Percentiles rank a stretch among this genome's conserved stretches.
Conservation (phyloP, 768 basidiomycete genomes). For the Trametes cinnabarina region DNA sequence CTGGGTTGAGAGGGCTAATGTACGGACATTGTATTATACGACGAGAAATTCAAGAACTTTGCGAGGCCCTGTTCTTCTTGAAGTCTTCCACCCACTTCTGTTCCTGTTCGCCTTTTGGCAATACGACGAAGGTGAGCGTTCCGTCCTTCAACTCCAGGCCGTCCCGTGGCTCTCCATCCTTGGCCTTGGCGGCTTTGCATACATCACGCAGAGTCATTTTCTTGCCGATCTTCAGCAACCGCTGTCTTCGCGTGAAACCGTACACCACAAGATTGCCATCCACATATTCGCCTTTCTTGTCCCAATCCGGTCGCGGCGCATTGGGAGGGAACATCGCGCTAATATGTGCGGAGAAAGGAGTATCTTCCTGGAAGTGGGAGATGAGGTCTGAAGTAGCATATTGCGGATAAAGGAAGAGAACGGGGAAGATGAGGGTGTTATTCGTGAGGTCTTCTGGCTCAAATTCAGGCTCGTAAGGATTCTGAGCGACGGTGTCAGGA, state of each 20-base stretch:
- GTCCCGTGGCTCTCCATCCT: constrained; percentile 60
- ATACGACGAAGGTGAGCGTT: constrained; percentile 73
- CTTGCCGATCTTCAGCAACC: constrained; percentile 87
- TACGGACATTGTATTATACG: background rate
- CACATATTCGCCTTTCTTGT: constrained; percentile 63
- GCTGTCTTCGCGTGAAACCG: constrained; percentile 71
- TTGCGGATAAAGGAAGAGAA: constrained; percentile 92
- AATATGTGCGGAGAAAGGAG: constrained; percentile 77
- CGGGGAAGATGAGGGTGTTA: constrained; percentile 72
- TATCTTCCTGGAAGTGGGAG: constrained; percentile 79
- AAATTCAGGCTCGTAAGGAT: constrained; percentile 63
- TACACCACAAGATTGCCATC: constrained; percentile 71
- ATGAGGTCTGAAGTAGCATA: constrained; percentile 88
- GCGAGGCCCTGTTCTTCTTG: constrained; percentile 43
- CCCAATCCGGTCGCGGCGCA: constrained; percentile 71
- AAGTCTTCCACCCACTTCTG: constrained; percentile 85
- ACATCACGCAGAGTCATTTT: constrained; percentile 85
- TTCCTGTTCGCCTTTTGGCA: constrained; percentile 77
- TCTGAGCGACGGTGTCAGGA: constrained; percentile 47
- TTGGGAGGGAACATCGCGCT: constrained; percentile 79
- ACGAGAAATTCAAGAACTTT: background rate
- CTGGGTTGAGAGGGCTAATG: too few relatives aligned
- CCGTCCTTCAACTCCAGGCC: constrained; percentile 85
- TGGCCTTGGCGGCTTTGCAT: constrained; percentile 57
- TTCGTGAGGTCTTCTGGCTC: constrained; percentile 61